phyloP scores from a whole-genome alignment of 768 basidiomycete genomes.

The Tylopilus rubrobrunneus region DNA sequence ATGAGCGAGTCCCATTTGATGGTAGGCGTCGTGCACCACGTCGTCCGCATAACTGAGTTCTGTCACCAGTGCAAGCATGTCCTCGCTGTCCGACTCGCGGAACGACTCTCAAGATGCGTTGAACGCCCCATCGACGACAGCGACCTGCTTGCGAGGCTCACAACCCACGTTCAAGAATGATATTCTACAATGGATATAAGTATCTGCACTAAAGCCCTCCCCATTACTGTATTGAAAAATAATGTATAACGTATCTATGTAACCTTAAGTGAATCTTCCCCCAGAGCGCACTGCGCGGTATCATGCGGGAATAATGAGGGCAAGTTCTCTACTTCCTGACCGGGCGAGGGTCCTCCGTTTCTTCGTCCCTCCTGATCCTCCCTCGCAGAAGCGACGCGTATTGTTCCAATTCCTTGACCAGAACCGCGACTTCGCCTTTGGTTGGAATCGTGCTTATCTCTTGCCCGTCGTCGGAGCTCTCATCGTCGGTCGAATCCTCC shows the following conservation, averaged over 20 bases:
- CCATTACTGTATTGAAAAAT: conserved; percentile 22
- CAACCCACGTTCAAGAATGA: conserved; percentile 9
- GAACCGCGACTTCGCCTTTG: conserved; percentile 34
- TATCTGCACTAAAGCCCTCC: conserved; percentile 7
- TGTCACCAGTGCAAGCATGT: conserved; percentile 73
- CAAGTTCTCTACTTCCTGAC: conserved; percentile 9
- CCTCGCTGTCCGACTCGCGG: conserved; percentile 60
- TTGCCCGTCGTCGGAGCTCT: conserved; percentile 4
- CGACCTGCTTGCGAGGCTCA: conserved; percentile 40
- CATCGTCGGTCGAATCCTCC: conserved; percentile 13
- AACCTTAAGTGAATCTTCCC: neutral
- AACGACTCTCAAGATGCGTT: conserved; percentile 47
- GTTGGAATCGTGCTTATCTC: conserved; percentile 15
- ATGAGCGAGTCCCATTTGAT: conserved; percentile 57
- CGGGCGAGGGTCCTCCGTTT: conserved; percentile 8
- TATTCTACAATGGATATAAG: conserved; percentile 5
- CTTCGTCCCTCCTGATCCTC: conserved; percentile 40
- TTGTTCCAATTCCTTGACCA: conserved; percentile 53
- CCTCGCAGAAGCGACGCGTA: conserved; percentile 62
- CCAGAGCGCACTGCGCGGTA: conserved; percentile 9
- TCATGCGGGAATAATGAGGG: neutral
- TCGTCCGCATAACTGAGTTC: conserved; percentile 1
- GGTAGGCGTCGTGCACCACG: conserved; percentile 36
- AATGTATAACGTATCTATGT: conserved; percentile 21
- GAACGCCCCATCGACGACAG: conserved; percentile 45